phyloP scores from a whole-genome alignment of 2,329 filamentous ascomycete genomes.

The Fusarium caatingaense region DNA sequence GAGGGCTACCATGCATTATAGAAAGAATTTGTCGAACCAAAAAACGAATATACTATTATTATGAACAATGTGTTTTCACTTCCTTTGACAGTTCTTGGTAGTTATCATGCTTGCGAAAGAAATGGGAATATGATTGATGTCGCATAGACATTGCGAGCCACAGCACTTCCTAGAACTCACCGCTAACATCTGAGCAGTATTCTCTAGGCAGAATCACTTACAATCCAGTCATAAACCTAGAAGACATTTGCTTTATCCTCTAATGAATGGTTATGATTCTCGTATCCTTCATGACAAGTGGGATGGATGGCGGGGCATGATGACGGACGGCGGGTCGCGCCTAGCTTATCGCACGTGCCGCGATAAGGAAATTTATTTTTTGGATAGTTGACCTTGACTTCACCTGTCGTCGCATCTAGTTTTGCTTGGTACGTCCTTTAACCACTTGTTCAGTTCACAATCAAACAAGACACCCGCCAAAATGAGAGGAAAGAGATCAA shows the following conservation, averaged over 20 bases:
- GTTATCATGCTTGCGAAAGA: background rate
- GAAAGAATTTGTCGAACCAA: background rate
- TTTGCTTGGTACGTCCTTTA: background rate
- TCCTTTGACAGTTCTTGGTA: background rate
- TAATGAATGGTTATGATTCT: background rate
- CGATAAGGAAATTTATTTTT: constrained; percentile 57
- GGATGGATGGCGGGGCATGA: constrained; percentile 29
- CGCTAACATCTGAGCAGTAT: background rate
- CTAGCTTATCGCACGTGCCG: constrained; percentile 52
- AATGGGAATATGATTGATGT: background rate
- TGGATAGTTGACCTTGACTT: constrained; percentile 10
- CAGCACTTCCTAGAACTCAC: background rate
- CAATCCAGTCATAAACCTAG: background rate
- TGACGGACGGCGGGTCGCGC: background rate
- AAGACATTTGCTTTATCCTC: background rate
- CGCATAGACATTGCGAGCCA: background rate
- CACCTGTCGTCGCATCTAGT: constrained; percentile 14
- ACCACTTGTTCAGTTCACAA: background rate
- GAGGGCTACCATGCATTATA: constrained; percentile 19
- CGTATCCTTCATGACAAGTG: background rate
- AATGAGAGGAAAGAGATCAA: constrained; percentile 64
- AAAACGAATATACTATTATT: background rate
- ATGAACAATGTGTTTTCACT: background rate
- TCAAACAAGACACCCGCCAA: constrained; percentile 33
- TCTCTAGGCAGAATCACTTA: background rate